Evolutionary conservation across 139 green algal species (phyloP), one percentile per base, ranked within the genome.

Genomic region (Chlamydomonas sp.): DNA sequence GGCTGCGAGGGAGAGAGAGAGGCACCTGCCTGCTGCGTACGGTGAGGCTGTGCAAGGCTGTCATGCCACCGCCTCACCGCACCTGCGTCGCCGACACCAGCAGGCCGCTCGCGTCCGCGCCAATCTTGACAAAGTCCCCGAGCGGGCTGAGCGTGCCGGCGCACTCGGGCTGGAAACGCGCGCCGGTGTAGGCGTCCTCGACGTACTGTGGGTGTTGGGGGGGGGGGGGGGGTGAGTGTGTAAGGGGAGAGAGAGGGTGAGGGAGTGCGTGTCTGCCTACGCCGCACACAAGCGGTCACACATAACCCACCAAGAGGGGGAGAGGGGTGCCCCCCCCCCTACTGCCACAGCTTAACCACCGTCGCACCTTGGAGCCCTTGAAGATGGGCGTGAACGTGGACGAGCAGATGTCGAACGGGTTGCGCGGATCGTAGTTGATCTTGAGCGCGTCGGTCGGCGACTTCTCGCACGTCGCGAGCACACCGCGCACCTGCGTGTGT

Each of bases 371-470:
- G n/a, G 54, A 24, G n/a, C 16, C 49, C 69, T 89, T 73, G 88
- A 99, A 99, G 74, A 99, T 97, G 69, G 95, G 95, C 20, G 87
- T 90, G 76, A 97, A 94, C 28, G 92, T 98, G 48, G 90, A 38
- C 54, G 83, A 85, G 82, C 93, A 98, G 49, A 98, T 77, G 77
- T 98, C 95, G 62, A 99, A 99, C 43, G 95, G 95, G 79, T 99
- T 99, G 69, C 93, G 90, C 4, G 93, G 76, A 82, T 99, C 95
- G 77, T 99, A 99, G 63, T 96, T 84, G 49, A 99, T 74, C 58
- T 88, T 71, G 47, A 94, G 70, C 13, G 84, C 92, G 65, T 99
- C 95, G 0, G 72, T 84, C 33, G 89, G 91, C 20, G 67, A 83
- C 86, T 90, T 91, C 77, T 99, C 95, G 72, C 95, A 99, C 2